Evolutionary conservation across 495 filamentous ascomycete species (phyloP), one percentile per base, ranked within the genome.

Genomic region (Daldinia childiae): DNA sequence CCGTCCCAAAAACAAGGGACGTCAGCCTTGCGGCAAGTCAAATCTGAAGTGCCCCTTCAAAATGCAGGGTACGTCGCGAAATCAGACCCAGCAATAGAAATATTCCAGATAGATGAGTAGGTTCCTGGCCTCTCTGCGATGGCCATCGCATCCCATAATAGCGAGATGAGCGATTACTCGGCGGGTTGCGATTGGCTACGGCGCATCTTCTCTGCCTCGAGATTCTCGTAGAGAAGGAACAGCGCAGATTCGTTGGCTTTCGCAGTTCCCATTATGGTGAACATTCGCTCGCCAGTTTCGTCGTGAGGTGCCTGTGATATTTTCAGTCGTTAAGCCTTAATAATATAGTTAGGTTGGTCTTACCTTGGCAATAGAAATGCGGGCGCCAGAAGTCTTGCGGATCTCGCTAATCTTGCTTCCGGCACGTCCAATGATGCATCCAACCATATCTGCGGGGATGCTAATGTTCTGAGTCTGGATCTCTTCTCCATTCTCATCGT

Each of bases 391-490:
- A 62, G 89, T 93, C 82, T 96, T 94, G 75, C 95, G 90, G 74
- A 99, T 99, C 82, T 99, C 95, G 76, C 92, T 96, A 77, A 99
- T 99, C 87, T 98, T 99, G 84, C 86, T 92, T 61, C 95, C 95
- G 48, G 83, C 92, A 61, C 94, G 90, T 64, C 95, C 95, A 79
- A 99, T 99, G 83, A 99, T 99, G 83, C 95, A 99, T 62, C 95
- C 95, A 81, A 99, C 95, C 95, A 99, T 99, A 82, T 99, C 95
- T 24, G 95, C 91, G 32, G 95, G 95, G 75, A 99, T 99, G 82
- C 93, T 97, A 84, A 99, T 99, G 82, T 98, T 98, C 76, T 99
- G 96, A 6, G 95, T 99, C 81, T 97, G 95, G 57, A 98, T 90
- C 79, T 97, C 95, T 78, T 99, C 96, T 52, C 96, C 95, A 62